Conservation (phyloP, 768 basidiomycete species). For the Mycena kentingensis region DNA sequence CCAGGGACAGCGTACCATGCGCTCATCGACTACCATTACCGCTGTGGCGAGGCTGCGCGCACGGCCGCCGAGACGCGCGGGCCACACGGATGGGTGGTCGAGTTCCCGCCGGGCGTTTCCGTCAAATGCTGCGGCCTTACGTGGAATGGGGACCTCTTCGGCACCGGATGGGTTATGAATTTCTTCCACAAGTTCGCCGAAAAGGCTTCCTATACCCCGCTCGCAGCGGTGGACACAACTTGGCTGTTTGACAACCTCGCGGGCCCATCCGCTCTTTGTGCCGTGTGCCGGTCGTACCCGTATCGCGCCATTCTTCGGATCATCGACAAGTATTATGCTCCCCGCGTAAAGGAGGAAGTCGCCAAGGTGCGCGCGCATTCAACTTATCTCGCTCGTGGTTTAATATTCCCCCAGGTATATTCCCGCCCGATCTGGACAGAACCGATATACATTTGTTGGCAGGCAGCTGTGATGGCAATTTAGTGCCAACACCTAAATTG, state of each 20-base stretch:
- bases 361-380: no score
- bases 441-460: no score
- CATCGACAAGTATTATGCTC: no score
- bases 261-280: no score
- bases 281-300: no score
- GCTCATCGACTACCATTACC: not conserved
- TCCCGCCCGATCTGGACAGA: no score
- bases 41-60: not conserved
- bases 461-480: no score
- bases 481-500: no score
- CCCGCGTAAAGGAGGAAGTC: no score
- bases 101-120: not conserved
- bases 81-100: not conserved
- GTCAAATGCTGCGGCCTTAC: not conserved
- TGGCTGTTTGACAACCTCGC: not conserved
- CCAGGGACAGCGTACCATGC: not conserved
- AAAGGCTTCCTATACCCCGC: not conserved
- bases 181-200: not conserved
- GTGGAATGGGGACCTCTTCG: not conserved
- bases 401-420: no score
- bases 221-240: not conserved
- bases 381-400: no score
- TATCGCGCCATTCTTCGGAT: slow-evolving; percentile 4
- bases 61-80: not conserved
- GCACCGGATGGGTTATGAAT: not conserved